A percentile compares a stretch with the other conserved stretches of the same genome.
Evolutionary conservation across 805 yeast species (phyloP).

Genomic region (Nakazawaea populi): DNA sequence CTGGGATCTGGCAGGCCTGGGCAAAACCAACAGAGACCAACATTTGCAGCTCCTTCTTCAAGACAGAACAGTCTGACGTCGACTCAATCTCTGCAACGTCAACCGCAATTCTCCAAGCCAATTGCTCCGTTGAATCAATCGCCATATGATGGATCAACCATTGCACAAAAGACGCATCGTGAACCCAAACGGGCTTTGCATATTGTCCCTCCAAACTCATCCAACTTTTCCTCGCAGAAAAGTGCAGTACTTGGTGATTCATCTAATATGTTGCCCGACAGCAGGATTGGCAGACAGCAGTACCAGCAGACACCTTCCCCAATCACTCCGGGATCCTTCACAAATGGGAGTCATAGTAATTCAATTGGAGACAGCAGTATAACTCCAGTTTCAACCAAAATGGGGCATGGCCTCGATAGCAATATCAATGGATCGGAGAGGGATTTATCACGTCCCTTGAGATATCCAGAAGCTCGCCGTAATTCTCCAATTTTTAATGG

Average conservation of each 20-base stretch:
- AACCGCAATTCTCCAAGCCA: not conserved
- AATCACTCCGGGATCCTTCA: not conserved
- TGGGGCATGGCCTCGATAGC: not conserved
- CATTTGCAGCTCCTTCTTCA: too few relatives aligned
- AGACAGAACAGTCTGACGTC: too few relatives aligned
- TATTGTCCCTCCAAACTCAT: not conserved
- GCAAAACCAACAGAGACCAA: too few relatives aligned
- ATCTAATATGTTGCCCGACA: not conserved
- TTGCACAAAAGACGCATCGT: not conserved
- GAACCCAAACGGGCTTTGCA: not conserved
- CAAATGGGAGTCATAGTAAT: not conserved
- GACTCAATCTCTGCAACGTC: not conserved
- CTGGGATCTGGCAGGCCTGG: too few relatives aligned
- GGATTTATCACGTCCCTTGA: not conserved
- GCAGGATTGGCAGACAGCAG: not conserved
- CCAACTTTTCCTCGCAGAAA: not conserved
- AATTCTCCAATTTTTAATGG: not conserved
- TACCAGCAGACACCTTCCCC: not conserved
- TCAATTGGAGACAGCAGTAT: not conserved
- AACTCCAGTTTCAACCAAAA: not conserved
- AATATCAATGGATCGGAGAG: not conserved
- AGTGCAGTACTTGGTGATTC: slow-evolving; percentile 1
- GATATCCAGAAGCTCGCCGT: not conserved
- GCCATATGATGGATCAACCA: not conserved
- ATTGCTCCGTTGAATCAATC: not conserved